Base-by-base conservation (phyloP, 495 filamentous ascomycete species). In the Hyaloscypha variabilis region DNA sequence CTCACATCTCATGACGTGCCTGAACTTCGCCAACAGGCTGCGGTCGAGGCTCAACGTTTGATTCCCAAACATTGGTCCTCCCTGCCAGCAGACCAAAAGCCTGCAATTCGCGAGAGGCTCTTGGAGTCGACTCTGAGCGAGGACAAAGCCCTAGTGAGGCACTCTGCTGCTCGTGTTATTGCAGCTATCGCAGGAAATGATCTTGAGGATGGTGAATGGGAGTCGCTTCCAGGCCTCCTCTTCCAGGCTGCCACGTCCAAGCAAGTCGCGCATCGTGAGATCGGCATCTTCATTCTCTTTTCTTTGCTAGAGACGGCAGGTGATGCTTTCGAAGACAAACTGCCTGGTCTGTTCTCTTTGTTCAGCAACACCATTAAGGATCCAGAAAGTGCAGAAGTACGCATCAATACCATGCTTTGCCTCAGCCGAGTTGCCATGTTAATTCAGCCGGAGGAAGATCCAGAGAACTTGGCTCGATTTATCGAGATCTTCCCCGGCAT, bases 341-440 rank as follows among this genome's bases (percentile, higher is more conserved):
- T 92, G 69, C 74, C 80, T 52, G 88, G 91, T 67, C 84, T 98
- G 34, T 91, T 98, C 71, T 82, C 83, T 63, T 85, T 98, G 11
- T 97, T 98, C 81, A 79, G 77, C 75, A 91, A 86, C 76, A 97
- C 93, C 17, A 95, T 99, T 73, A 85, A 84, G 66, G 96, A 99
- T 75, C 90, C 90, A 23, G 90, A 97, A 78, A 97, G 91, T 76
- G 83, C 88, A 62, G 89, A 95, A 73, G 96, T 99, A 58, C 89
- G 94, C 63, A 87, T 96, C 77, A 99, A 97, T 79, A 96, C 94
- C 28, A 89, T 98, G 78, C 85, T 97, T 70, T 92, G 92, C n/a
- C 84, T 97, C 64, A 91, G 94, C 74, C 88, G 91, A 77, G 81
- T 97, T 65, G 90, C 93, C 24, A 90, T 96, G 81, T 81, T 95